Percentiles rank a stretch among this genome's conserved stretches.
Evolutionary conservation across 176 grass and related monocot species (phyloP).

Genomic region (Eragrostis curvula): DNA sequence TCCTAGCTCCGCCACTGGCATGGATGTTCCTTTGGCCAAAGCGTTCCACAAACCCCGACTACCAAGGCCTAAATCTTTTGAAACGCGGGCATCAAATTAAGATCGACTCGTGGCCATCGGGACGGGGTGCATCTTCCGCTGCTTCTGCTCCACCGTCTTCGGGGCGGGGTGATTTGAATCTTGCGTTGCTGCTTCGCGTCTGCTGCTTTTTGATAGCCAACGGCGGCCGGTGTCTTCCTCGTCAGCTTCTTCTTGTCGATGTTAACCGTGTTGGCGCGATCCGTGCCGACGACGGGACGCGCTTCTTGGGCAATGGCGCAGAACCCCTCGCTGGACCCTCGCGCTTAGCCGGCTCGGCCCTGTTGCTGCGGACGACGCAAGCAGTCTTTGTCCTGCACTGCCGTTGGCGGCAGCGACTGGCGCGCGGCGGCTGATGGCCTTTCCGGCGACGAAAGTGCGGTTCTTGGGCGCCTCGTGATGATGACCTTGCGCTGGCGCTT

Average conservation of each 20-base stretch:
- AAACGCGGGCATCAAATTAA: neutral
- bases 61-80: neutral
- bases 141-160: neutral
- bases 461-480: no score
- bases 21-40: no score
- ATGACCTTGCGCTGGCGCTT: neutral
- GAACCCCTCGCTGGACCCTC: no score
- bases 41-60: no score
- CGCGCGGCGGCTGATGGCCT: no score
- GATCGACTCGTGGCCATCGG: no score
- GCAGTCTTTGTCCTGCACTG: no score
- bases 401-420: no score
- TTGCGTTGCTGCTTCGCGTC: neutral
- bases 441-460: no score
- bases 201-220: neutral
- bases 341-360: no score
- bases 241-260: neutral
- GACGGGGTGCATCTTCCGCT: neutral
- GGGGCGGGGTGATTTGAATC: neutral
- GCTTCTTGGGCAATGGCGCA: neutral
- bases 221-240: neutral
- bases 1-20: no score
- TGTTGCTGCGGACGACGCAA: no score
- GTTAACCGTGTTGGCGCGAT: neutral
- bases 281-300: neutral